Evolutionary conservation across 192 early-diverging fungal genomes (phyloP), one percentile per base, ranked within the genome.

Genomic region (Spinellus fusiger): DNA sequence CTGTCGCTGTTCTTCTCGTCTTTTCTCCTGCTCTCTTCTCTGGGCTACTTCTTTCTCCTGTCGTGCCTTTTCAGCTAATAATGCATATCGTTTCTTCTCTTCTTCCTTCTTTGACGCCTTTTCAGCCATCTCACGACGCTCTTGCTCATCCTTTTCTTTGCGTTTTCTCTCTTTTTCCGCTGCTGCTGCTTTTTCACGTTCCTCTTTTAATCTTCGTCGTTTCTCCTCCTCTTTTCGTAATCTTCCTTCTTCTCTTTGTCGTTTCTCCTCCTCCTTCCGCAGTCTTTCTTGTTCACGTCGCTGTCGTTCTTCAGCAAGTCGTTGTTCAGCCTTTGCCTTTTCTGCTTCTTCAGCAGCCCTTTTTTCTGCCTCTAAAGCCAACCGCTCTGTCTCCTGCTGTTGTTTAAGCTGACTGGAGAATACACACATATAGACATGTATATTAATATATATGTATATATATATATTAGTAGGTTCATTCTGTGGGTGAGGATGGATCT

Each of bases 201-300:
- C 77, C 56, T 83, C 81, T n/a, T 75, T 71, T 20, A 71, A 32
- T 23, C 65, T 56, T 37, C 70, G 61, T 25, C 70, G 73, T 64
- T 82, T 77, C 31, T 84, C 82, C 55, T 84, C 84, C 28, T 88
- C 86, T 62, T 84, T 86, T 16, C 76, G 77, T 4, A 72, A 49
- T 6, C 80, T 74, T 52, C 84, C 84, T 71, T 74, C 76, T 35
- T 72, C 70, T 37, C 68, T 73, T 33, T 65, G 66, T 34, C 61
- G 56, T 31, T 62, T 50, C 49, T 78, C 71, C 40, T 80, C 77
- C 22, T 77, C 73, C 51, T 81, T 73, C 26, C 72, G 71, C 25
- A 67, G 26, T 32, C 78, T 70, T 65, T 80, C 72, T 46, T 85
- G 77, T 53, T 82, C 78, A 27, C 78, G 78, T 40, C 86, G 85